Evolutionary conservation across 345 rosid species (phyloP).

Genomic region (Eucalyptus marginata): DNA sequence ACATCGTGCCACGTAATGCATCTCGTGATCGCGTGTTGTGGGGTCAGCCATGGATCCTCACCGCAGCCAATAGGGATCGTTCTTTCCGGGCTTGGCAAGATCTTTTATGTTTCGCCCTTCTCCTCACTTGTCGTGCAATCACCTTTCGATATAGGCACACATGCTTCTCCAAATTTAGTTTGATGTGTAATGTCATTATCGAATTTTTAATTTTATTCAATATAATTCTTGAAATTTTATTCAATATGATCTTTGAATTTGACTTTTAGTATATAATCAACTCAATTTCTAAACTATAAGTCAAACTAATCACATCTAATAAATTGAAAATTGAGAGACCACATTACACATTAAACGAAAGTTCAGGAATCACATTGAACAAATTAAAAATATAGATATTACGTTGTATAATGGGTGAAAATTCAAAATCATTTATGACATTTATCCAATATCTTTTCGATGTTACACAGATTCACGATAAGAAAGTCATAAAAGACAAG

Average conservation of each 20-base stretch:
- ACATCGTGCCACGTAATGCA: not conserved
- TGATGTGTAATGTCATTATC: too few species aligned
- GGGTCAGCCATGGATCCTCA: not conserved
- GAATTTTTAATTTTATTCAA: too few species aligned
- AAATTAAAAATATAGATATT: accelerated
- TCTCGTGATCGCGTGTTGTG: not conserved
- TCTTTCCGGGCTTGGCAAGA: not conserved
- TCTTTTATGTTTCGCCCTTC: not conserved
- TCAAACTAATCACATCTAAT: too few species aligned
- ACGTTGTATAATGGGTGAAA: accelerated
- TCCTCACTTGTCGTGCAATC: too few species aligned
- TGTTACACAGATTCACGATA: accelerated
- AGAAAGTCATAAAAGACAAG: not conserved
- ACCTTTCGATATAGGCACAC: too few species aligned
- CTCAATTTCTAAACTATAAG: accelerated
- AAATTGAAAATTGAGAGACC: too few species aligned
- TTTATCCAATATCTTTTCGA: accelerated
- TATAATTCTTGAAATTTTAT: accelerated
- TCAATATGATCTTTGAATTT: accelerated
- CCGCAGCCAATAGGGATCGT: not conserved
- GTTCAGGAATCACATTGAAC: accelerated
- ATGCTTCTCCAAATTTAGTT: too few species aligned
- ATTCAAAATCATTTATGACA: accelerated
- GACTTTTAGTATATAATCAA: too few species aligned
- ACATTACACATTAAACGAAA: too few species aligned